These are phyloP conservation scores for Thecaphora thlaspeos DNA, from an alignment of 1,284 basidiomycete genomes.

Conservation along the genomic window DNA sequence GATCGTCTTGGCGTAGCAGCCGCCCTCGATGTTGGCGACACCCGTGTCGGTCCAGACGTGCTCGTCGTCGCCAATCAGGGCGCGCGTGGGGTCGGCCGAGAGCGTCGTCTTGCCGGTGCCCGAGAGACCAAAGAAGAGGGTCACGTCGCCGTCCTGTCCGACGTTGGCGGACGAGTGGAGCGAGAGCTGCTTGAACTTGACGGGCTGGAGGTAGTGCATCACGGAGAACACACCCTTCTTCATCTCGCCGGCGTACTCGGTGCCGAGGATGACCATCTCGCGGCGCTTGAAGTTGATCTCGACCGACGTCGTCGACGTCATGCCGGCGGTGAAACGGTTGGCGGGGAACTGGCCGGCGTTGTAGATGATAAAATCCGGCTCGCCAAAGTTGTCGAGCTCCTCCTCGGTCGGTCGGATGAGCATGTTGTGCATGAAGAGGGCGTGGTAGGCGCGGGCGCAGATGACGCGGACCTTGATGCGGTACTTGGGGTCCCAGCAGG, in stretches of 20 bases:
- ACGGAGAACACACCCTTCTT: slow-evolving; percentile 99
- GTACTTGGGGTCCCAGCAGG: slow-evolving; percentile 98
- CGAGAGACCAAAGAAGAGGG: slow-evolving; percentile 97
- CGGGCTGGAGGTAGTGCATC: slow-evolving; percentile 99
- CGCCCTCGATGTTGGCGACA: slow-evolving; percentile 99
- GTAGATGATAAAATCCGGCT: slow-evolving; percentile 99
- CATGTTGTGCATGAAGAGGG: slow-evolving; percentile 94
- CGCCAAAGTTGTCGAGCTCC: slow-evolving; percentile 91
- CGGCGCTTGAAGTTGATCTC: slow-evolving; percentile 99
- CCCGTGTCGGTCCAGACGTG: slow-evolving; percentile 63
- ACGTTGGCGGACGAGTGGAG: slow-evolving; percentile 99
- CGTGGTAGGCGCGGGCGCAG: slow-evolving; percentile 97
- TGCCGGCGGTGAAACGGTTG: slow-evolving; percentile 99
- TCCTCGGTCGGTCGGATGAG: slow-evolving; percentile 94
- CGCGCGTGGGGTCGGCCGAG: slow-evolving; percentile 53
- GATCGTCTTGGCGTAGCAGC: slow-evolving; percentile 98
- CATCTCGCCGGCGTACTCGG: slow-evolving; percentile 99
- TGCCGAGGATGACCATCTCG: slow-evolving; percentile 99
- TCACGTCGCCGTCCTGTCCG: slow-evolving; percentile 86
- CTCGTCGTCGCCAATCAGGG: slow-evolving; percentile 57
- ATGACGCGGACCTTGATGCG: slow-evolving; percentile 99
- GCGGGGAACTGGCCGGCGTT: slow-evolving; percentile 99
- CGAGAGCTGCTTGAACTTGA: slow-evolving; percentile 97
- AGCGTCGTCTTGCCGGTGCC: slow-evolving; percentile 88
- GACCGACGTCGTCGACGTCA: slow-evolving; percentile 97